Base-by-base conservation (phyloP, 2,329 filamentous ascomycete species). In the Paracamarosporium sp. region DNA sequence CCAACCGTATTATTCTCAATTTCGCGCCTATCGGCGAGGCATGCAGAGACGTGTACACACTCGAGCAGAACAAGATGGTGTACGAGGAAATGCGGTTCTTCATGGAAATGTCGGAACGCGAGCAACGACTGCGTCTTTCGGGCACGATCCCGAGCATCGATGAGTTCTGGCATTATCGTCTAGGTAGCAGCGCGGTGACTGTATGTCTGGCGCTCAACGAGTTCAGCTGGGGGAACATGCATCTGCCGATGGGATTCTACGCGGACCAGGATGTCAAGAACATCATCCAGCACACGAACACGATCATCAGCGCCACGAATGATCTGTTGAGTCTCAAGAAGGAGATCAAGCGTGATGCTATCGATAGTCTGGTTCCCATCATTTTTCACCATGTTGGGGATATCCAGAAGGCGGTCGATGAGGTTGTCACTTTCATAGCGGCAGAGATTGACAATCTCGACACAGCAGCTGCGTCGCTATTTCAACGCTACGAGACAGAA, bases 131-230 rank as follows among this genome's bases (percentile, higher is more conserved):
- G 22, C 51, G 53, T 5, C 50, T 65, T 2, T 40, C 38, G 2
- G 53, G 51, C 2, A 59, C 25, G 60, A 63, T 31, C 30, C 30
- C 30, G 4, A 5, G 4, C 8, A 9, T 31, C 30, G 30, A 31
- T 2, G 30, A 31, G 22, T 65, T 52, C 48, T 65, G 62, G 62
- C 31, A 46, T 1, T 61, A 55, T 50, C 48, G 62, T 15, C 53
- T 61, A 2, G 61, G 60, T 15, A 51, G n/a, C 36, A 63, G 60
- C 28, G 62, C 60, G 24, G 60, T 65, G 6, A n/a, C 27, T 22
- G 41, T 62, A 13, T 48, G 35, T 31, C 36, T 63, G 8, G 58
- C 56, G 17, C 30, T 60, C 20, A 59, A 56, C 30, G 62, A 65
- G 46, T 65, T 53, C 27, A 59, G 50, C 38, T 55, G 40, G 24